These are phyloP conservation scores for Pleurostoma richardsiae DNA, from an alignment of 2,329 filamentous ascomycete species.

Conservation along the genomic window DNA sequence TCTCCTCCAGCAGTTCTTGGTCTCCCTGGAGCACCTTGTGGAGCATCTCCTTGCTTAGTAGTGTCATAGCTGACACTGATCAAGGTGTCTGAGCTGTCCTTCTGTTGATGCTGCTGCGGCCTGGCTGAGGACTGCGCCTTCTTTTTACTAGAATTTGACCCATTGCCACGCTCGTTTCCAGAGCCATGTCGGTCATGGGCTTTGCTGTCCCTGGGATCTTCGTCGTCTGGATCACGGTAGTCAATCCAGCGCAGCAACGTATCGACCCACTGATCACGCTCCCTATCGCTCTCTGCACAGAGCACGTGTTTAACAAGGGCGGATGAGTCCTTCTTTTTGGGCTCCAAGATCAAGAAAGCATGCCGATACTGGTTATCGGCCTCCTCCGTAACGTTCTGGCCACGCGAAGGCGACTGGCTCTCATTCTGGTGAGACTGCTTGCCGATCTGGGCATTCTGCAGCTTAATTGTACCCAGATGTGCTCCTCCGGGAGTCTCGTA, in stretches of 20 bases:
- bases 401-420: conserved; percentile 53
- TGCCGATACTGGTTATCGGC: conserved; percentile 92
- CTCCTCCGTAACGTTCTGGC: conserved; percentile 56
- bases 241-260: conserved; percentile 87
- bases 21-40: conserved; percentile 34
- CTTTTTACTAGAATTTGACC: conserved; percentile 31
- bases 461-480: conserved; percentile 88
- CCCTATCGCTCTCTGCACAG: conserved; percentile 89
- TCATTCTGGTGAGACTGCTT: conserved; percentile 71
- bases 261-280: conserved; percentile 92
- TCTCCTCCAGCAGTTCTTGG: conserved; percentile 28
- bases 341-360: conserved; percentile 90
- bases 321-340: conserved; percentile 90
- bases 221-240: conserved; percentile 57
- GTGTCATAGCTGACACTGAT: conserved; percentile 56
- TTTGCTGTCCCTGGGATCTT: conserved; percentile 33
- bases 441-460: conserved; percentile 86
- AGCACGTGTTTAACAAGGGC: conserved; percentile 89
- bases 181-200: conserved; percentile 34
- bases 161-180: conserved; percentile 27
- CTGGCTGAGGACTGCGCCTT: conserved; percentile 29
- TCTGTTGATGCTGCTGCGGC: conserved; percentile 19
- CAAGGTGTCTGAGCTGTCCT: conserved; percentile 35
- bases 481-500: conserved; percentile 88
- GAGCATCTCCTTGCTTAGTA: conserved; percentile 45